Evolutionary conservation across 805 yeast genomes (phyloP).

Genomic region (Brettanomyces bruxellensis): DNA sequence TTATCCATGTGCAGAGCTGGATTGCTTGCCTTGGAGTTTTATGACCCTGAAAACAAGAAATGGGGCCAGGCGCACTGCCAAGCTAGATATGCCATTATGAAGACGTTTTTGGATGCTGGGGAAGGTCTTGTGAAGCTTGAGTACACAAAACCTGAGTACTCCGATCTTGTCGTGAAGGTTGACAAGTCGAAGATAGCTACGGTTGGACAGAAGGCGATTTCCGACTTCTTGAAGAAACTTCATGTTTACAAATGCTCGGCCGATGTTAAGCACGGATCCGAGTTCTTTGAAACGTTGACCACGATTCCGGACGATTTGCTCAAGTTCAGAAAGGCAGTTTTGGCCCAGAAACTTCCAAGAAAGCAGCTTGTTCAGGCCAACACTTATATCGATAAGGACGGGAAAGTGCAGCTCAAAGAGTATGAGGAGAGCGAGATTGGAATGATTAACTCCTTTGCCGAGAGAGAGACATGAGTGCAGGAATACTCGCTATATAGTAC

Average conservation of each 20-base stretch:
- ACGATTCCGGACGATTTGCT: slow-evolving; percentile 55
- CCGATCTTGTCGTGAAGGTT: slow-evolving; percentile 52
- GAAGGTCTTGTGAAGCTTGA: slow-evolving; percentile 47
- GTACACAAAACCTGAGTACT: slow-evolving; percentile 36
- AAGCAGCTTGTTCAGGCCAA: slow-evolving; percentile 81
- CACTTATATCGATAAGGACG: slow-evolving; percentile 37
- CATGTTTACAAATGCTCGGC: slow-evolving; percentile 78
- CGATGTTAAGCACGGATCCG: slow-evolving; percentile 54
- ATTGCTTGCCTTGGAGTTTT: slow-evolving; percentile 68
- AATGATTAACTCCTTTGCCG: slow-evolving; percentile 69
- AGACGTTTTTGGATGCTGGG: slow-evolving; percentile 60
- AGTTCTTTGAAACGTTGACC: slow-evolving; percentile 61
- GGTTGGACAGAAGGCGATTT: slow-evolving; percentile 66
- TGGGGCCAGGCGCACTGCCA: slow-evolving; percentile 98
- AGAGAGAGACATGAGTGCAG: slow-evolving; percentile 32
- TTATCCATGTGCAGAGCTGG: slow-evolving; percentile 87
- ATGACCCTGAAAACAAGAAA: slow-evolving; percentile 73
- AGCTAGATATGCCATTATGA: slow-evolving; percentile 80
- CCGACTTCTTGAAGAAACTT: slow-evolving; percentile 59
- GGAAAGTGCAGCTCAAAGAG: slow-evolving; percentile 48
- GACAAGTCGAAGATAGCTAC: slow-evolving; percentile 56
- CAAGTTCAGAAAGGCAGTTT: slow-evolving; percentile 55
- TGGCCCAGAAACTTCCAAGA: slow-evolving; percentile 71
- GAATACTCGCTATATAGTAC: too few relatives aligned
- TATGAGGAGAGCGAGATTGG: slow-evolving; percentile 69